These are phyloP conservation scores for Acer saccharum DNA, from an alignment of 345 rosid species.

Conservation along the genomic window DNA sequence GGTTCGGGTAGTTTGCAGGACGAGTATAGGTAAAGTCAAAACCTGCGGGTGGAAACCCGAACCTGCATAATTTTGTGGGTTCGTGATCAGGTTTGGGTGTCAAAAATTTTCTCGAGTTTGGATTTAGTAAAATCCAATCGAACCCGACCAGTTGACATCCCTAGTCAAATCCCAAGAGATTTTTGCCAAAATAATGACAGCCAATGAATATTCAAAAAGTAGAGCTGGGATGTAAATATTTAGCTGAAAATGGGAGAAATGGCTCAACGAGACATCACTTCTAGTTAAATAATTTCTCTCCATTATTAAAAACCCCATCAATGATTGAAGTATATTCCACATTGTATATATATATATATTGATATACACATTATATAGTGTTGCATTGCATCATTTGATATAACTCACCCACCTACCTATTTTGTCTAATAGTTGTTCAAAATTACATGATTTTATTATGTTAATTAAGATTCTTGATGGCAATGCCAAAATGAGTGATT, in stretches of 20 bases:
- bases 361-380: background rate
- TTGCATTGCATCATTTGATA: conserved; percentile 7
- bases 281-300: background rate
- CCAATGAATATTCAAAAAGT: background rate
- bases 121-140: no score
- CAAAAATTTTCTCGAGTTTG: no score
- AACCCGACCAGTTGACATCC: no score
- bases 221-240: background rate
- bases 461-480: background rate
- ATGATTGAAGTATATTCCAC: background rate
- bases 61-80: no score
- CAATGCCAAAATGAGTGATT: background rate
- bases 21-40: no score
- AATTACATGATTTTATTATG: background rate
- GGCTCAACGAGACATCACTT: background rate
- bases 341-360: background rate
- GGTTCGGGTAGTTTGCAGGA: no score
- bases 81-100: no score
- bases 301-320: background rate
- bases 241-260: background rate
- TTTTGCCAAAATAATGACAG: background rate
- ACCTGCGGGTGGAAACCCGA: no score
- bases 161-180: no score
- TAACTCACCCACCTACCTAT: background rate
- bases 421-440: background rate